Evolutionary conservation across 768 basidiomycete genomes (phyloP), one percentile per base, ranked within the genome.

Genomic region (Tulasnella sp.): DNA sequence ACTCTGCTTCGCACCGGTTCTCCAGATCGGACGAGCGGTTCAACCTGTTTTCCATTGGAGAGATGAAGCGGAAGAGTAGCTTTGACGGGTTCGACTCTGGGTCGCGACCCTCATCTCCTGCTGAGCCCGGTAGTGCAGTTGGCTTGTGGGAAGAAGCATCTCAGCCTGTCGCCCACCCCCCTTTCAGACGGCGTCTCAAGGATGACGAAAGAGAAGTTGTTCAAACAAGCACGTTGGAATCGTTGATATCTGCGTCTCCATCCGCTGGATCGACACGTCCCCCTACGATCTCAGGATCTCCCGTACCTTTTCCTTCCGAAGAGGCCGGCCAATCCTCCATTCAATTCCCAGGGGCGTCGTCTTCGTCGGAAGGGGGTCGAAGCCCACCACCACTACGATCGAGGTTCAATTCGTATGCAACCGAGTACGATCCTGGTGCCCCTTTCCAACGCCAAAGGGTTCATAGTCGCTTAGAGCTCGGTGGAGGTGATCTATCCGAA

Each of bases 381-480:
- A 82, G 79, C 60, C 82, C 83, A 17, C 72, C 75, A 45, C 68
- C 75, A 39, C 64, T 80, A 23, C 73, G 82, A 57, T 80, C 82
- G 17, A 72, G 82, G n/a, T 82, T 82, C 57, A 78, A 78, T 60
- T 82, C 84, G 3, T 79, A 83, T 64, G 81, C 77, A 6, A 60
- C 59, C 8, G 88, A 90, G 60, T 79, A 82, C 42, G 86, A 90
- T 43, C 72, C 72, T 4, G 69, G 78, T 14, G 83, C 86, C 4
- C 86, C 86, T 9, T 89, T 89, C 68, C 83, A 88, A 62, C 77
- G 88, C 48, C 91, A 87, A 68, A 80, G 88, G 42, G 86, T 82
- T 6, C 86, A 84, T 59, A 90, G 88, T 66, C 75, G 85, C 49
- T 88, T 23, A 64, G 65, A 48, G 83, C 86, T 60, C 74, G 68